Base-by-base conservation (phyloP, 2,329 filamentous ascomycete genomes). In the Ceratocystiopsis minuta region DNA sequence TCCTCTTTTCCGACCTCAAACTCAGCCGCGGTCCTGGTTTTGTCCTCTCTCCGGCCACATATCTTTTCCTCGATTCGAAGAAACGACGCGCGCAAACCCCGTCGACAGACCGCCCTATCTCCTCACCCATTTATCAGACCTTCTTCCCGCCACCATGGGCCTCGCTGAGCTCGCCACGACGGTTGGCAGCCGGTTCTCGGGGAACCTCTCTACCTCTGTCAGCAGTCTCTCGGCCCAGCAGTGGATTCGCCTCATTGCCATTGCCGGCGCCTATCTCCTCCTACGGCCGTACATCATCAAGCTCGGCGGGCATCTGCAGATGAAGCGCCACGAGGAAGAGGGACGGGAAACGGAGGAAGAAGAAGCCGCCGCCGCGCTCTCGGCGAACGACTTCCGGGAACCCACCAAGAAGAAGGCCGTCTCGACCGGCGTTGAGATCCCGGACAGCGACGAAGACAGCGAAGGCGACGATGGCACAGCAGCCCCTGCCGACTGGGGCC, bases 251-350 rank as follows among this genome's bases (percentile, higher is more conserved):
- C 67, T 90, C 44, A 60, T 84, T 50, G 67, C 75, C 49, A 70
- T 85, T 46, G 70, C 85, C 16, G 73, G 83, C 52, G 77, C 72
- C 43, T 92, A 88, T 63, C 55, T 77, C 48, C 68, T 90, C 41
- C 53, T 85, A 18, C 75, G 84, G 1, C 82, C 82, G 0, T 85
- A 84, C 56, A 58, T 87, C 40, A 67, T 87, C 53, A 79, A 78
- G 54, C 59, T 75, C 34, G 75, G 75, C 51, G 72, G 68, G 46
- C 73, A 71, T 52, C 60, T 68, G 48, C 75, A 82, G 54, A 71
- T 76, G 56, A 68, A 68, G 52, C 66, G 78, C 54, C 65, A 80
- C 54, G 75, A 78, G 51, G 66, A 76, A 52, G 67, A 72, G 47
- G 63, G 65, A 48, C 64, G 72, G 51, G 61, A 66, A 36, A 64